phyloP scores from a whole-genome alignment of 2,329 filamentous ascomycete species.

The Fusarium poae region DNA sequence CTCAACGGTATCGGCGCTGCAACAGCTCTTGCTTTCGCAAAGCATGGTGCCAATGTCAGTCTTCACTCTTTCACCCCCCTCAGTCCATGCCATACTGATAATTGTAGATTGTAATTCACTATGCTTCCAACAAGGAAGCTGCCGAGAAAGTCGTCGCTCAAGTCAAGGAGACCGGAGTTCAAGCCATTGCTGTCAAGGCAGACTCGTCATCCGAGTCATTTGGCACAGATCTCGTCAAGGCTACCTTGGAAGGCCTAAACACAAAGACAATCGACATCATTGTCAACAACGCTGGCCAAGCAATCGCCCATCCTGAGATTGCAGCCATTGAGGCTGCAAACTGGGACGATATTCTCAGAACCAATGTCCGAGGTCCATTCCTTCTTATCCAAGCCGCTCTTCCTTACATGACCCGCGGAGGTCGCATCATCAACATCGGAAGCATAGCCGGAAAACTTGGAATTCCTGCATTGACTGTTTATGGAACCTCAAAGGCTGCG shows the following conservation, averaged over 20 bases:
- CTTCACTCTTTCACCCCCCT: rapidly evolving
- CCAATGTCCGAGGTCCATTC: constrained; percentile 45
- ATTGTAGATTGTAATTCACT: background rate
- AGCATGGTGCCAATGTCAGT: constrained; percentile 13
- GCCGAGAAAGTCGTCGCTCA: constrained; percentile 3
- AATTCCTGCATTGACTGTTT: constrained; percentile 49
- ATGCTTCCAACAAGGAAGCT: background rate
- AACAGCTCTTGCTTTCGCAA: constrained; percentile 7
- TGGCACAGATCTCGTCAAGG: constrained; percentile 5
- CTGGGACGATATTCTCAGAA: constrained; percentile 15
- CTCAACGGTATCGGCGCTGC: constrained; percentile 11
- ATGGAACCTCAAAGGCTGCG: constrained; percentile 54
- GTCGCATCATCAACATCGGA: constrained; percentile 54
- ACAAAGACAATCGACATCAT: constrained; percentile 17
- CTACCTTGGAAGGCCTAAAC: background rate
- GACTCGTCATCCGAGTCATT: constrained; percentile 1
- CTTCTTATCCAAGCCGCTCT: constrained; percentile 52
- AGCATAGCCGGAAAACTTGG: constrained; percentile 52
- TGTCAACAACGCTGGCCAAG: constrained; percentile 22
- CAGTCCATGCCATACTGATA: background rate
- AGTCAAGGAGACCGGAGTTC: background rate
- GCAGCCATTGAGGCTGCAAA: background rate
- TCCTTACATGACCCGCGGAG: constrained; percentile 49
- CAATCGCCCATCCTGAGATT: constrained; percentile 34
- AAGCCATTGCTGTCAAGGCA: constrained; percentile 11